Evolutionary conservation across 148 eudicot genomes (phyloP).

Genomic region (Cornus florida): DNA sequence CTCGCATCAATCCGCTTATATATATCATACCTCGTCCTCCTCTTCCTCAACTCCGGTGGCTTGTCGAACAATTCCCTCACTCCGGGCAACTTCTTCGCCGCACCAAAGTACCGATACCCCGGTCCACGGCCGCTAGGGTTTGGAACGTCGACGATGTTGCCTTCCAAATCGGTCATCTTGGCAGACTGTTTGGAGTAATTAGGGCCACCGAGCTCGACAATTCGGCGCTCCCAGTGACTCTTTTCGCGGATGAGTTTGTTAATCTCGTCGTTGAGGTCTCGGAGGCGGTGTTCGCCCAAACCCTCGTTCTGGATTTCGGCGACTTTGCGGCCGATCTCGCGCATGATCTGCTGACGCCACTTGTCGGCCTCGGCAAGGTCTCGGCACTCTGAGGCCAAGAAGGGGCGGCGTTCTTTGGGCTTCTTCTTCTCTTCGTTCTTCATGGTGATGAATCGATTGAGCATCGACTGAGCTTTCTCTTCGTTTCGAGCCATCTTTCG

Average conservation of each 20-base stretch:
- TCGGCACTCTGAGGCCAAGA: constrained; percentile 86
- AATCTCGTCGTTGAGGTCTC: constrained; percentile 88
- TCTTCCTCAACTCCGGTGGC: constrained; percentile 88
- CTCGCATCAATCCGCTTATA: constrained; percentile 87
- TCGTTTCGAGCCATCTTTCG: constrained; percentile 82
- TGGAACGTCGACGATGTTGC: constrained; percentile 89
- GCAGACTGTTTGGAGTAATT: constrained; percentile 68
- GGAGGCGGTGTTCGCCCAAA: constrained; percentile 78
- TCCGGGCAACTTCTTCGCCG: constrained; percentile 91
- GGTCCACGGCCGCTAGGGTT: constrained; percentile 95
- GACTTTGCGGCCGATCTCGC: constrained; percentile 85
- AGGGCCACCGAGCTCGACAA: constrained; percentile 83
- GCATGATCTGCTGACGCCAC: constrained; percentile 89
- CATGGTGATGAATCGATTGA: constrained; percentile 83
- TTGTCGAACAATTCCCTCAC: constrained; percentile 89
- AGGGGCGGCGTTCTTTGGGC: constrained; percentile 89
- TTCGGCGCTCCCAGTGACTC: constrained; percentile 81
- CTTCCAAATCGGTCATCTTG: constrained; percentile 93
- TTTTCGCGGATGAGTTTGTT: constrained; percentile 80
- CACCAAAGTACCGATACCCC: constrained; percentile 87
- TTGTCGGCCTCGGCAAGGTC: constrained; percentile 89
- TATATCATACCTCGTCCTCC: constrained; percentile 86
- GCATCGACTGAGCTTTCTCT: constrained; percentile 97
- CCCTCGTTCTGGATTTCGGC: constrained; percentile 95
- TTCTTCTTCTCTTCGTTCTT: constrained; percentile 84